Base-by-base conservation (phyloP, 2,329 filamentous ascomycete genomes). In the Leptographium wingfieldii region DNA sequence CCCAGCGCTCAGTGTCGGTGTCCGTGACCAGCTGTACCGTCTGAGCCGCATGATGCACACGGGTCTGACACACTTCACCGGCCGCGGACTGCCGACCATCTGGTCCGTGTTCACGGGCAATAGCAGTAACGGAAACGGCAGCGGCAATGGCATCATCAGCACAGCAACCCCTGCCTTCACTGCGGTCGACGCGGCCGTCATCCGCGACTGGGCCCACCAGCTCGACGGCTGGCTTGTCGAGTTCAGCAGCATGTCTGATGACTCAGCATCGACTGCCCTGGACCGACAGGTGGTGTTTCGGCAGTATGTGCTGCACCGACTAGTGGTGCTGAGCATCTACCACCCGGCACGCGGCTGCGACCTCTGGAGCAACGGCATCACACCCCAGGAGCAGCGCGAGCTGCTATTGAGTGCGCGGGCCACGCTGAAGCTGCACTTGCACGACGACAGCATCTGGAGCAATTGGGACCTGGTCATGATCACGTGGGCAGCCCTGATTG, bases 391-490 rank as follows among this genome's bases (percentile, higher is more conserved):
- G 19, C 63, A 63, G 57, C 59, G 59, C 52, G 63, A 64, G 57
- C 61, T 64, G 35, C 46, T 64, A 29, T 54, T 63, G 11, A 60
- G 57, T 19, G 63, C 63, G 3, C 60, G 63, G 5, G 63, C 63
- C 19, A 62, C 63, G 3, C 58, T 64, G 16, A 61, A 64, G 38
- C 61, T 64, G 31, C 61, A 64, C 52, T 46, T 54, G 16, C 56
- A 63, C 55, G 63, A 64, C 57, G 58, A 60, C 56, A 51, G 22
- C 29, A 64, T 64, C 57, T 64, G 63, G 63, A 49, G 58, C 57
- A 64, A 64, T 58, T 64, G 63, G 63, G 63, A 64, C 53, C 57
- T 64, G 10, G 59, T 64, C 46, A 63, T 64, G 58, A 64, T 64
- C 25, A 62, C 63, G 2, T 64, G 63, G 63, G 63, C 63, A 5